Evolutionary conservation across 805 yeast genomes (phyloP), one percentile per base, ranked within the genome.

Genomic region (Dipodascus albidus): DNA sequence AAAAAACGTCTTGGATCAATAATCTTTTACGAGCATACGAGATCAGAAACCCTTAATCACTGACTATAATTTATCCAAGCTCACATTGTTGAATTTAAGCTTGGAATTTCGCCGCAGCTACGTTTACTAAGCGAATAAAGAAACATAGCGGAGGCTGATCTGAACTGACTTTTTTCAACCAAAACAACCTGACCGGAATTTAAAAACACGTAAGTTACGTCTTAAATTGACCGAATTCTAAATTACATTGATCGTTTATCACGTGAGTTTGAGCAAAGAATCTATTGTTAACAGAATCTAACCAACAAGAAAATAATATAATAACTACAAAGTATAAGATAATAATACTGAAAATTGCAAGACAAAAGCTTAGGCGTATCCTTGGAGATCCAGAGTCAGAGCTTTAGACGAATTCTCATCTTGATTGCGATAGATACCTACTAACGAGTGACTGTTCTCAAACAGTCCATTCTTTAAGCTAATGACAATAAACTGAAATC

Each of bases 401-500:
- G 60, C 59, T 49, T 55, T 52, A 19, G 62, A 59, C n/a, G 55
- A 48, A 50, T 60, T 60, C 44, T 56, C 55, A 24, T 55, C 62
- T 50, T 61, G 64, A 48, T 61, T 58, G 17, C 64, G 56, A 70
- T 87, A 90, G 51, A 93, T 90, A 31, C 99, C 99, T 3, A 93
- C 96, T 54, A 93, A 73, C 0, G 96, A 83, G 63, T 88, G 96
- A 4, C 96, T 86, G 61, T 81, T 81, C 64, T 90, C 96, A 67
- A 85, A 93, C 63, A 93, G 73, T 1, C 87, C 79, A 62, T 85
- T 88, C 69, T 91, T 93, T 67, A 93, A 77, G 48, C 96, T 85
- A 57, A 93, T 93, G 48, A 93, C 96, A 66, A 93, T 88, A 62
- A 91, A 88, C 64, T 93, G 99, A 66, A 87, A 81, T 47, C 79